Conservation (phyloP, 148 eudicot species). For the Rhododendron molle region DNA sequence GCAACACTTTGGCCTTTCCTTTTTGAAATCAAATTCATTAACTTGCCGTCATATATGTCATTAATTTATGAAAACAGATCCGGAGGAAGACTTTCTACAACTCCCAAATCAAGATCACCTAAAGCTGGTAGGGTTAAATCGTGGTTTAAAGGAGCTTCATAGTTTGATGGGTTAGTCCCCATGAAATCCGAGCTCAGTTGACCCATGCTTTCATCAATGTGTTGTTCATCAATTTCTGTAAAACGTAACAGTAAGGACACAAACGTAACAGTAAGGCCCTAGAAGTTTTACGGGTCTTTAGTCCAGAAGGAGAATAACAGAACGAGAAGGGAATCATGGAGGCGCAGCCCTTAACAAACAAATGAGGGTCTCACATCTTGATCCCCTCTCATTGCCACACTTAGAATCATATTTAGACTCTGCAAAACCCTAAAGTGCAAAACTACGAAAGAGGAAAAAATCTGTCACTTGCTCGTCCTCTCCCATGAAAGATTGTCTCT, state of each 20-base stretch:
- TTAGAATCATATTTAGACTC: neutral
- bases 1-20: slow-evolving; percentile 34
- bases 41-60: slow-evolving; percentile 69
- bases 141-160: slow-evolving; percentile 21
- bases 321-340: neutral
- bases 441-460: neutral
- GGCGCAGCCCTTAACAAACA: neutral
- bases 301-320: neutral
- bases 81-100: slow-evolving; percentile 78
- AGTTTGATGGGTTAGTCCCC: slow-evolving; percentile 24
- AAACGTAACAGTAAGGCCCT: neutral
- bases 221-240: slow-evolving; percentile 19
- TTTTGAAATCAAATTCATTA: slow-evolving; percentile 48
- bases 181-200: slow-evolving; percentile 18
- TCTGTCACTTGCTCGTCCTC: neutral
- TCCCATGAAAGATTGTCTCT: no score
- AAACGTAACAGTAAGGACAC: slow-evolving; percentile 3
- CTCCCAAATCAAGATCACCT: slow-evolving; percentile 76
- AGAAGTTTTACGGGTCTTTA: no score
- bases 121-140: slow-evolving; percentile 53
- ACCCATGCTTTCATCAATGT: slow-evolving; percentile 20
- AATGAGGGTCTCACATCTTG: neutral
- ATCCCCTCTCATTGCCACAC: neutral
- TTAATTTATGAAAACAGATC: slow-evolving; percentile 76
- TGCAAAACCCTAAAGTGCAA: neutral